Percentiles rank a stretch among this genome's conserved stretches.
Evolutionary conservation across 306 rosid genomes (phyloP).

Genomic region (Abrus pulchellus): DNA sequence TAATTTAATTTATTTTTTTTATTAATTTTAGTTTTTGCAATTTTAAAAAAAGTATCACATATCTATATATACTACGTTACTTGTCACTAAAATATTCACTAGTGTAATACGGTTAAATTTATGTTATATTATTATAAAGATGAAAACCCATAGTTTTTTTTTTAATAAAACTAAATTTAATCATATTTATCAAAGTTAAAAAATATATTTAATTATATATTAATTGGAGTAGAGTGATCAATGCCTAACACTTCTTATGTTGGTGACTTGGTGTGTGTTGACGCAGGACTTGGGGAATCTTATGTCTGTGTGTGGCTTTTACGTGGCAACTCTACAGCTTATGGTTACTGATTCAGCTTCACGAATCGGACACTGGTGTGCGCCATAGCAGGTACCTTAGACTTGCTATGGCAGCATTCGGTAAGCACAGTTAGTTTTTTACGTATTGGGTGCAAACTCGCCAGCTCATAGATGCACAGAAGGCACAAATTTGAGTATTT

Average conservation of each 20-base stretch:
- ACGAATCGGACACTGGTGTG: constrained; percentile 68
- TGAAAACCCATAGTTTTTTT: too few relatives aligned
- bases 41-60: too few relatives aligned
- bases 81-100: too few relatives aligned
- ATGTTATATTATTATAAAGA: too few relatives aligned
- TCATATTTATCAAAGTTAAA: too few relatives aligned
- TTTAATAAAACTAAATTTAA: too few relatives aligned
- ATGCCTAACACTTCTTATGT: not conserved
- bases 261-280: not conserved
- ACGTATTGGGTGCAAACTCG: not conserved
- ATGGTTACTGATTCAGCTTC: constrained; percentile 79
- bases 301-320: constrained; percentile 60
- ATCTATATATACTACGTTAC: too few relatives aligned
- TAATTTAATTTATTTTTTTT: too few relatives aligned
- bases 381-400: constrained; percentile 82
- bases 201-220: not conserved
- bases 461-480: not conserved
- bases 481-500: not conserved
- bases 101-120: too few relatives aligned
- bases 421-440: constrained; percentile 46
- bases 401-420: constrained; percentile 77
- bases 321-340: constrained; percentile 79
- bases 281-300: constrained; percentile 76
- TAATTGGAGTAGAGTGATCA: not conserved
- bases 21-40: too few relatives aligned